Evolutionary conservation across 805 yeast genomes (phyloP).

Genomic region (Starmerella riodocensis): DNA sequence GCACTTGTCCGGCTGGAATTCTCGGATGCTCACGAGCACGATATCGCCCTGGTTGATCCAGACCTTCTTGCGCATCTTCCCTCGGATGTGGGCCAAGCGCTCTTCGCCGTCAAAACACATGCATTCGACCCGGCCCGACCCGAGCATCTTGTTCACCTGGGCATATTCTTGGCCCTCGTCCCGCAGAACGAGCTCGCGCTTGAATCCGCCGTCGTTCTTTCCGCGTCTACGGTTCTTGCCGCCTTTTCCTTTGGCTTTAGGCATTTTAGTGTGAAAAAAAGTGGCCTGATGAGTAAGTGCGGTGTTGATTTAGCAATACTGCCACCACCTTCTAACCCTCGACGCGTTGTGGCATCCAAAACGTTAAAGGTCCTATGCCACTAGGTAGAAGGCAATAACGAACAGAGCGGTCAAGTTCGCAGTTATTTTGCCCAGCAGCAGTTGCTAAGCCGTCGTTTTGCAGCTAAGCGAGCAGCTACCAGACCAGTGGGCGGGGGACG

Average conservation of each 20-base stretch:
- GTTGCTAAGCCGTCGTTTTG: too few species aligned
- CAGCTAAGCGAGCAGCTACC: too few species aligned
- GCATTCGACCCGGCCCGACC: slow-evolving; percentile 94
- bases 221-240: slow-evolving; percentile 88
- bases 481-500: too few species aligned
- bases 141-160: slow-evolving; percentile 95
- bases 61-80: slow-evolving; percentile 97
- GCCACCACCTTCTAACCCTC: too few species aligned
- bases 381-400: too few species aligned
- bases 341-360: too few species aligned
- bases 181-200: slow-evolving; percentile 81
- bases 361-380: too few species aligned
- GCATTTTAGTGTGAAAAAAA: slow-evolving; percentile 34
- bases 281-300: slow-evolving; percentile 7
- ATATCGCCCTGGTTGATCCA: slow-evolving; percentile 99
- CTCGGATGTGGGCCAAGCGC: slow-evolving; percentile 97
- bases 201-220: slow-evolving; percentile 85
- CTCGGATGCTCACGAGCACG: slow-evolving; percentile 88
- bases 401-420: too few species aligned
- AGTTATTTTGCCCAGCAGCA: too few species aligned
- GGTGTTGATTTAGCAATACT: too few species aligned
- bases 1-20: slow-evolving; percentile 95
- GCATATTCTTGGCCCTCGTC: slow-evolving; percentile 99
- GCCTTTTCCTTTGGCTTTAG: slow-evolving; percentile 63
- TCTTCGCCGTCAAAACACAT: slow-evolving; percentile 85